Base-by-base conservation (phyloP, 139 green algal species). In the Chlorella sorokiniana region DNA sequence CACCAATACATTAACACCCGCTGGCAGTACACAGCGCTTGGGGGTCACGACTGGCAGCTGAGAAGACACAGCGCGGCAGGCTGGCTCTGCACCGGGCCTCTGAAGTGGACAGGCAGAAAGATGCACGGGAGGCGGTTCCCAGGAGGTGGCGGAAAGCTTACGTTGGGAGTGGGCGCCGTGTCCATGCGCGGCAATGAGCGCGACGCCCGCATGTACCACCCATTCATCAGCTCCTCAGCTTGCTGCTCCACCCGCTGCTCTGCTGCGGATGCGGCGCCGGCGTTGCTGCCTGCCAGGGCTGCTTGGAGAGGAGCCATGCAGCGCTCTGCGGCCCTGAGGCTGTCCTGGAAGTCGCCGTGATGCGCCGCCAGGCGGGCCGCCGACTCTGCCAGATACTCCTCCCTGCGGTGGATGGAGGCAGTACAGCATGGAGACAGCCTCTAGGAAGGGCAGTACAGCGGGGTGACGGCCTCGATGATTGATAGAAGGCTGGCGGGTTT, bases 381-480 rank as follows among this genome's bases (percentile, higher is more conserved):
- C 2, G 79, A 73, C 69, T 91, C 79, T 45, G 73, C 83, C 65
- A 96, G 56, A 83, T 96, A 96, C 44, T 87, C 79, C n/a, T 76
- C 41, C 42, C 71, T 78, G 71, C 71, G 48, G 8, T 20, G 48
- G 14, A 56, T 25, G 11, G 16, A 11, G 16, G 16, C 14, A 56
- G 48, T 16, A 16, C n/a, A n/a, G n/a, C n/a, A n/a, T n/a, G n/a
- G n/a, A n/a, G n/a, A n/a, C n/a, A n/a, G n/a, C n/a, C n/a, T n/a
- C n/a, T n/a, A n/a, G n/a, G n/a, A n/a, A n/a, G n/a, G n/a, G n/a
- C n/a, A n/a, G n/a, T n/a, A n/a, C n/a, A n/a, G n/a, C n/a, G n/a
- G n/a, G n/a, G n/a, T n/a, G n/a, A n/a, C n/a, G n/a, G n/a, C n/a
- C n/a, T n/a, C n/a, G n/a, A n/a, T n/a, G n/a, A n/a, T n/a, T n/a